Percentiles rank a stretch among this genome's conserved stretches.
phyloP scores from a whole-genome alignment of 768 basidiomycete genomes.

The Collybia sp. region DNA sequence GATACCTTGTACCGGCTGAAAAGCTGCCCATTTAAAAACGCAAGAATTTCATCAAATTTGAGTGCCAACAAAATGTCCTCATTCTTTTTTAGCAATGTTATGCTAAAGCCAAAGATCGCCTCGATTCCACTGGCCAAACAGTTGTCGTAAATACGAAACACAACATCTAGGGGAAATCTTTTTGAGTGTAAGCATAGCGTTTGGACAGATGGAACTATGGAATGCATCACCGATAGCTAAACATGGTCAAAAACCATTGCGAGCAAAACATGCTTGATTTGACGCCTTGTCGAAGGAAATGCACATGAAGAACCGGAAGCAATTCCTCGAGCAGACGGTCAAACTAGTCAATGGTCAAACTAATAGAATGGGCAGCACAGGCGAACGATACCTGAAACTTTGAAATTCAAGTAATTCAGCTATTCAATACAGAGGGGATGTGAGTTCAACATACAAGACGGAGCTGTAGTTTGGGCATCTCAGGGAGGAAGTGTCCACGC shows the following conservation, averaged over 20 bases:
- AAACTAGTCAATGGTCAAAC: conserved; percentile 47
- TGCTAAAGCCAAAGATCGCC: conserved; percentile 92
- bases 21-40: conserved; percentile 75
- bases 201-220: background rate
- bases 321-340: conserved; percentile 92
- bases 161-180: conserved; percentile 92
- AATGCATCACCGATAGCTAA: conserved; percentile 77
- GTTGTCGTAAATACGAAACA: conserved; percentile 95
- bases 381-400: conserved; percentile 54
- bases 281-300: conserved; percentile 89
- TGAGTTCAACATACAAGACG: conserved; percentile 54
- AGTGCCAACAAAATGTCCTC: conserved; percentile 73
- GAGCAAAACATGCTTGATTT: conserved; percentile 99
- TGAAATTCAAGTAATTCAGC: background rate
- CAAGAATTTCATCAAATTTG: conserved; percentile 89
- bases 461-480: conserved; percentile 96
- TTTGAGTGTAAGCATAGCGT: conserved; percentile 1
- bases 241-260: conserved; percentile 98
- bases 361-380: conserved; percentile 3
- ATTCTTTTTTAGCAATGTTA: conserved; percentile 82
- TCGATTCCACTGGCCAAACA: conserved; percentile 96
- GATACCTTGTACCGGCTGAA: conserved; percentile 75
- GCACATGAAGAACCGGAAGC: conserved; percentile 87
- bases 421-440: conserved; percentile 13
- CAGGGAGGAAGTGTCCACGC: conserved; percentile 95